These are phyloP conservation scores for Xylariomycetidae sp. DNA, from an alignment of 2,329 filamentous ascomycete species.

Conservation along the genomic window DNA sequence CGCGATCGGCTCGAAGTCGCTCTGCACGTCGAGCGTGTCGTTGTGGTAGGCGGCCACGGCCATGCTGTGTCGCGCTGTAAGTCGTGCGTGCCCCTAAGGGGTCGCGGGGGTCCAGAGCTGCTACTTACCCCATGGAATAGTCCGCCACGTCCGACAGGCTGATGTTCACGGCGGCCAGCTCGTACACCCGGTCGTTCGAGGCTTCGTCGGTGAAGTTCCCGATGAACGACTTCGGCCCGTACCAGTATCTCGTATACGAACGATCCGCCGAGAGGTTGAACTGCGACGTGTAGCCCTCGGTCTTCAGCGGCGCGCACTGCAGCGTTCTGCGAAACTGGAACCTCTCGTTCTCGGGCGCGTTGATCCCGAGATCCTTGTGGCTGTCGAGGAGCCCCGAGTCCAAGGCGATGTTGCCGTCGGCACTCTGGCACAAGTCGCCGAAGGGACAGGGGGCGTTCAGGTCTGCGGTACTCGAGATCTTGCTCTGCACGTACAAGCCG, in stretches of 20 bases:
- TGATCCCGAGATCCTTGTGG: constrained; percentile 15
- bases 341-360: constrained; percentile 11
- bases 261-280: neutral
- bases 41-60: neutral
- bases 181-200: neutral
- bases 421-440: constrained; percentile 6
- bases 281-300: neutral
- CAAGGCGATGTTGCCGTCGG: constrained; percentile 4
- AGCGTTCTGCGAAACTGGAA: constrained; percentile 3
- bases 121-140: neutral
- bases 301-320: constrained; percentile 5
- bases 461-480: neutral
- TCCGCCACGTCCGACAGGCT: neutral
- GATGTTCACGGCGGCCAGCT: neutral
- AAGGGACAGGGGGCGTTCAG: constrained; percentile 15
- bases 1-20: neutral
- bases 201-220: neutral
- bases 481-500: constrained; percentile 1
- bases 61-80: neutral
- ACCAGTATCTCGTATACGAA: neutral
- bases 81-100: neutral
- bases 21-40: neutral
- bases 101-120: neutral
- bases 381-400: constrained; percentile 14
- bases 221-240: neutral